These are phyloP conservation scores for Penicillium capsulatum DNA, from an alignment of 2,329 filamentous ascomycete genomes.

Conservation along the genomic window DNA sequence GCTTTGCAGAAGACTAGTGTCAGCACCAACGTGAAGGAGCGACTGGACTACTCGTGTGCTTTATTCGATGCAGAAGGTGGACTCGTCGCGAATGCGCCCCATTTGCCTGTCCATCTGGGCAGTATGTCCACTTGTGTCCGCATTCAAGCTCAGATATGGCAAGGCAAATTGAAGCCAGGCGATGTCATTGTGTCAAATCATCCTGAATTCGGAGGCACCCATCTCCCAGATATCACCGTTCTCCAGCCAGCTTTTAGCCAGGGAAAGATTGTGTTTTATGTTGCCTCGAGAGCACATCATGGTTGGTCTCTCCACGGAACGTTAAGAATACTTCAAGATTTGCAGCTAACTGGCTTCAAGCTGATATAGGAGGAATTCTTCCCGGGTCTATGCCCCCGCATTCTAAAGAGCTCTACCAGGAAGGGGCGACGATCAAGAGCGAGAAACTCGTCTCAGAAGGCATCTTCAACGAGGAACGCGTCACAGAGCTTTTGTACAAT, in stretches of 20 bases:
- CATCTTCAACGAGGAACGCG: conserved; percentile 66
- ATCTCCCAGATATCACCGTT: conserved; percentile 73
- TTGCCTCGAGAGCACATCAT: conserved; percentile 70
- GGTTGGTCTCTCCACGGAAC: conserved; percentile 38
- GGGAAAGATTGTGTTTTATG: conserved; percentile 73
- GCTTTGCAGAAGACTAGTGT: conserved; percentile 70
- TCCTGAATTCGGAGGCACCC: conserved; percentile 77
- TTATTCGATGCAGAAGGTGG: conserved; percentile 70
- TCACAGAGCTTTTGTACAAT: conserved; percentile 62
- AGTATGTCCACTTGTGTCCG: conserved; percentile 76
- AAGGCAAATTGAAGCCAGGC: conserved; percentile 66
- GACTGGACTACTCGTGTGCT: conserved; percentile 76
- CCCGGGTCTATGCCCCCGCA: conserved; percentile 74
- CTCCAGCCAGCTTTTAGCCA: conserved; percentile 71
- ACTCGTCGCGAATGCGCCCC: conserved; percentile 63
- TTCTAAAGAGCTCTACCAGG: conserved; percentile 61
- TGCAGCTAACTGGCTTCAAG: conserved; percentile 9
- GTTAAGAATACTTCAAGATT: no score
- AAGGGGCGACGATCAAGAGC: conserved; percentile 61
- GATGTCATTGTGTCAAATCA: conserved; percentile 78
- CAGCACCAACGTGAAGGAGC: conserved; percentile 73
- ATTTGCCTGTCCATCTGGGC: conserved; percentile 73
- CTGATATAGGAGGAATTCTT: conserved; percentile 68
- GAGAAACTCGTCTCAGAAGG: conserved; percentile 45
- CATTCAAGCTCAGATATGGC: conserved; percentile 71